Percentiles rank a stretch among this genome's conserved stretches.
Evolutionary conservation across 768 basidiomycete genomes (phyloP).

Genomic region (Collybia sordida): DNA sequence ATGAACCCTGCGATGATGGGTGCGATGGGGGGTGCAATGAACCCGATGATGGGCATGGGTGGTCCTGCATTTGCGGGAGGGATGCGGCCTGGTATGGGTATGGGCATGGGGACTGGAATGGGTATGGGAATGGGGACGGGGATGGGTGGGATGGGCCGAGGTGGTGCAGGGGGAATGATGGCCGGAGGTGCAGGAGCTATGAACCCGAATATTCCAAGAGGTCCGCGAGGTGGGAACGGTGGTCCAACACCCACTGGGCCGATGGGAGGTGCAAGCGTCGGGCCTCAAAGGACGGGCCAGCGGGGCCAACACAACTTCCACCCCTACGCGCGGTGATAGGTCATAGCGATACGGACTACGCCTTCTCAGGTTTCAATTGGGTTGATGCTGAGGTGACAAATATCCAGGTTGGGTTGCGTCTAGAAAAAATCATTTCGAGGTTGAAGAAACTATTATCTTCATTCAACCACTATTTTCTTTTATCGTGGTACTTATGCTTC

Average conservation of each 20-base stretch:
- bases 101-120: slow-evolving; percentile 38
- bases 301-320: slow-evolving; percentile 83
- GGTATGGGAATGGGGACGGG: slow-evolving; percentile 12
- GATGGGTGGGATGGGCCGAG: slow-evolving; percentile 35
- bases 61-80: slow-evolving; percentile 35
- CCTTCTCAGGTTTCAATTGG: no score
- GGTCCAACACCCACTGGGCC: slow-evolving; percentile 36
- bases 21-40: slow-evolving; percentile 36
- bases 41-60: slow-evolving; percentile 40
- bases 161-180: slow-evolving; percentile 36
- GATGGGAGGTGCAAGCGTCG: slow-evolving; percentile 58
- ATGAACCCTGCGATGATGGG: slow-evolving; percentile 64
- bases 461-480: no score
- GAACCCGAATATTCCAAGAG: slow-evolving; percentile 62
- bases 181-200: slow-evolving; percentile 38
- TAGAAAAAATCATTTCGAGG: no score
- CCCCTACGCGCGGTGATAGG: slow-evolving; percentile 68
- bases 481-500: no score
- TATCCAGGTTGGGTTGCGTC: no score
- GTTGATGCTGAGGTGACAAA: no score
- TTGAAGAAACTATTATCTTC: no score
- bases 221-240: slow-evolving; percentile 58
- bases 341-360: background rate
- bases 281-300: slow-evolving; percentile 71
- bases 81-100: slow-evolving; percentile 35